Base-by-base conservation (phyloP, 176 grass and related monocot species). In the Olyra latifolia region DNA sequence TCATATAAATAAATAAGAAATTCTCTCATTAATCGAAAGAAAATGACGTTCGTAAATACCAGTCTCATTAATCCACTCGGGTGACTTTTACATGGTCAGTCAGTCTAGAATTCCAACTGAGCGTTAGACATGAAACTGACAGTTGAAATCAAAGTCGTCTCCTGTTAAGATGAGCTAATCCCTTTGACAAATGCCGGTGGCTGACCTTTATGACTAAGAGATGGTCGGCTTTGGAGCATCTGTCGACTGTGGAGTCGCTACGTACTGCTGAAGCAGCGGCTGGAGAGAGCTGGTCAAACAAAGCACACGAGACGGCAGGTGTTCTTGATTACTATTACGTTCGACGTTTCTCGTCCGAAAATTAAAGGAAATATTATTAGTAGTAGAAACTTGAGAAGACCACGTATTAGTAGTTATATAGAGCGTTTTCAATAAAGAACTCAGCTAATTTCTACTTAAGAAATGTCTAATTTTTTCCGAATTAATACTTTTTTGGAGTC, bases 371-470 rank as follows among this genome's bases (percentile, higher is more conserved):
- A 8, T 6, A 4, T 28, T 30, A n/a, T n/a, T 6, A 60, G 55
- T 58, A 27, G 2, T 10, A 16, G 47, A 30, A 75, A 75, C 60
- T 29, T 28, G 16, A 12, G 62, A 74, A 23, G 71, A 75, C 60
- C 60, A 50, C 8, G 60, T 30, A 56, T n/a, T 15, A 53, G 69
- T 25, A n/a, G n/a, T n/a, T n/a, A n/a, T n/a, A n/a, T 11, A 60
- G 50, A 30, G 19, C 44, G 44, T 48, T 72, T 63, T 82, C 22
- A 74, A 74, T 45, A 10, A 55, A 39, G 1, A 82, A 82, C 46
- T 65, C 58, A 71, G 35, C 25, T 65, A 20, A 43, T 23, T 16
- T 23, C 19, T 42, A 69, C 24, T 3, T 59, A 10, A 23, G 4
- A 79, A 79, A 66, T 52, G 23, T 41, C 8, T 25, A 6, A 1